Percentiles rank a stretch among this genome's conserved stretches.
Evolutionary conservation across 192 early-diverging fungal genomes (phyloP).

Genomic region (Coemansia sp.): DNA sequence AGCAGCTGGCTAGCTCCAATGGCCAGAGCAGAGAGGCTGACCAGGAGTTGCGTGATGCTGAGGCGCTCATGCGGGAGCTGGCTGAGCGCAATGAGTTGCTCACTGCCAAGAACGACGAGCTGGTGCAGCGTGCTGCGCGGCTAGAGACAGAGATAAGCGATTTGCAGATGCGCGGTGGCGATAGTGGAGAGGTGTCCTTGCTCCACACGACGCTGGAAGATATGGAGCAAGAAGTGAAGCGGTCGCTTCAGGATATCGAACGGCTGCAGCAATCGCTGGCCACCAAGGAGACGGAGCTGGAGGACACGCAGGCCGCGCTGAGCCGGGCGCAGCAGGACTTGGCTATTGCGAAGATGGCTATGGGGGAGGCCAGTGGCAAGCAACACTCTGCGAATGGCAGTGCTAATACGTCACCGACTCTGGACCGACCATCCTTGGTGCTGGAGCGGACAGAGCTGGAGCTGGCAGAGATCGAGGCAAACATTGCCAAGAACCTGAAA

Average conservation of each 20-base stretch:
- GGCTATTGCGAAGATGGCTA: background rate
- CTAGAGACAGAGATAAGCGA: constrained; percentile 39
- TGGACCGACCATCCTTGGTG: background rate
- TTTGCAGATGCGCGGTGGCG: constrained; percentile 11
- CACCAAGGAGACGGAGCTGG: constrained; percentile 16
- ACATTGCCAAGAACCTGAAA: constrained; percentile 6
- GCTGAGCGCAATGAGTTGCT: constrained; percentile 27
- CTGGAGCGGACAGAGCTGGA: constrained; percentile 6
- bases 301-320: constrained; percentile 20
- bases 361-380: background rate
- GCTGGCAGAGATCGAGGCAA: constrained; percentile 12
- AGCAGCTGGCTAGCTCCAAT: constrained; percentile 8
- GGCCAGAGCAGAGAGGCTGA: background rate
- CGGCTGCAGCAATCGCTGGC: constrained; percentile 20
- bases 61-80: constrained; percentile 11
- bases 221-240: constrained; percentile 12
- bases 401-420: constrained; percentile 12
- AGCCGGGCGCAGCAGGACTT: background rate
- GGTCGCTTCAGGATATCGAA: constrained; percentile 17
- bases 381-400: background rate
- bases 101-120: constrained; percentile 22
- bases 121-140: constrained; percentile 31
- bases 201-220: constrained; percentile 15
- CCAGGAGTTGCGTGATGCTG: constrained; percentile 22
- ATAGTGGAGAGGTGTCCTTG: background rate